These are phyloP conservation scores for Lantana camara DNA, from an alignment of 257 asterid species.

Conservation along the genomic window DNA sequence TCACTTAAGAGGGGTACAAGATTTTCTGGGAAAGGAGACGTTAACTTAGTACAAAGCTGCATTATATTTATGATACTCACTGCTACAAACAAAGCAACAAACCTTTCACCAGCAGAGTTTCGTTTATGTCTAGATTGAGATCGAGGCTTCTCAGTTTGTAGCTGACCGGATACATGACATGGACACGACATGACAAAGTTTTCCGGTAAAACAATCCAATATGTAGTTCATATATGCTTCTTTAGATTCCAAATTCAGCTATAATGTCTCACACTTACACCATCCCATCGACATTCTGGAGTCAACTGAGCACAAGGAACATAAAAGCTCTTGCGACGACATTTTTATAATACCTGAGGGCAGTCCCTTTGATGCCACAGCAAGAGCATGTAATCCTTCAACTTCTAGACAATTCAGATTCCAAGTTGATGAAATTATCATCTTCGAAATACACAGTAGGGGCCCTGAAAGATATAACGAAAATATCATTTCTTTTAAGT, in stretches of 20 bases:
- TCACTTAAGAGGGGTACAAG: constrained; percentile 30
- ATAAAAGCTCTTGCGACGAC: constrained; percentile 90
- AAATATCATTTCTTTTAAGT: neutral
- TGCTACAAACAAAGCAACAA: constrained; percentile 9
- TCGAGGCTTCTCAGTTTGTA: constrained; percentile 59
- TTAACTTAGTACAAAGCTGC: constrained; percentile 7
- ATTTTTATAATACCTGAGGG: constrained; percentile 90
- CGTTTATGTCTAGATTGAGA: constrained; percentile 45
- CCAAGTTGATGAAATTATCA: constrained; percentile 70
- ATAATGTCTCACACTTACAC: constrained; percentile 41
- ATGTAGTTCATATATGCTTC: constrained; percentile 7
- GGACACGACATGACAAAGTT: constrained; percentile 92
- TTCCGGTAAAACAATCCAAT: constrained; percentile 55
- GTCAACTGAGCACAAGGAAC: constrained; percentile 90
- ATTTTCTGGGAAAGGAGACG: constrained; percentile 40
- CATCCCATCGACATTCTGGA: constrained; percentile 89
- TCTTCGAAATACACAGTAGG: constrained; percentile 85
- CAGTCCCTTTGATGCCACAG: constrained; percentile 91
- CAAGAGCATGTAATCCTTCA: constrained; percentile 70
- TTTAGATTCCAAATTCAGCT: neutral
- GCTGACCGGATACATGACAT: constrained; percentile 56
- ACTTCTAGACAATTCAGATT: constrained; percentile 79
- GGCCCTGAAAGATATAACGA: constrained; percentile 66
- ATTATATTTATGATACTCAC: constrained; percentile 3
- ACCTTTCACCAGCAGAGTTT: constrained; percentile 53